phyloP scores from a whole-genome alignment of 176 grass and related monocot species.

The Rhynchospora breviuscula region DNA sequence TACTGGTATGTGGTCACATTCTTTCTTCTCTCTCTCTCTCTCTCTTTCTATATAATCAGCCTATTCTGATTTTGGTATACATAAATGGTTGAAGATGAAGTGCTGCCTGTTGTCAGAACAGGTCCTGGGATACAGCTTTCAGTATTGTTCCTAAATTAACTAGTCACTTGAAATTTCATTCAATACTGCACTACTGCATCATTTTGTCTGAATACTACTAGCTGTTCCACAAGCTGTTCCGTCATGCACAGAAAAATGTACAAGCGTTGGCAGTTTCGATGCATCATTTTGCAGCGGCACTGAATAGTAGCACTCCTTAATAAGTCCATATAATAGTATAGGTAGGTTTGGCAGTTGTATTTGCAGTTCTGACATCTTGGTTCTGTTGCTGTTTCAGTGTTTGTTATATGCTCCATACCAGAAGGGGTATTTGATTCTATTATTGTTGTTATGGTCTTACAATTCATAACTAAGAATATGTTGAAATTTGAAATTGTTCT shows the following conservation, averaged over 20 bases:
- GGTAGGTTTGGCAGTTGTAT: not conserved
- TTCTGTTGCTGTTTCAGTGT: not conserved
- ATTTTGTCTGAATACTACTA: not conserved
- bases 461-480: not conserved
- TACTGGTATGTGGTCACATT: conserved; percentile 56
- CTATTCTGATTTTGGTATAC: not conserved
- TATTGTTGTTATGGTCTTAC: not conserved
- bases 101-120: not conserved
- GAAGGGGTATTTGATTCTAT: not conserved
- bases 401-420: not conserved
- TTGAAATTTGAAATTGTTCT: conserved; percentile 19
- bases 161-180: too few relatives aligned
- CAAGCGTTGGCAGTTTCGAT: not conserved
- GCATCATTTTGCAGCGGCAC: not conserved
- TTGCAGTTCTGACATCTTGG: not conserved
- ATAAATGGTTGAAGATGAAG: not conserved
- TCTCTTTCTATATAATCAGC: not conserved
- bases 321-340: not conserved
- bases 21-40: not conserved
- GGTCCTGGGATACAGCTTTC: not conserved
- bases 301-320: not conserved
- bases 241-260: not conserved
- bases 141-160: not conserved
- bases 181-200: not conserved
- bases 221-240: not conserved